Evolutionary conservation across 78 protist genomes (phyloP).

Genomic region (Dictyostelium citrinum): DNA sequence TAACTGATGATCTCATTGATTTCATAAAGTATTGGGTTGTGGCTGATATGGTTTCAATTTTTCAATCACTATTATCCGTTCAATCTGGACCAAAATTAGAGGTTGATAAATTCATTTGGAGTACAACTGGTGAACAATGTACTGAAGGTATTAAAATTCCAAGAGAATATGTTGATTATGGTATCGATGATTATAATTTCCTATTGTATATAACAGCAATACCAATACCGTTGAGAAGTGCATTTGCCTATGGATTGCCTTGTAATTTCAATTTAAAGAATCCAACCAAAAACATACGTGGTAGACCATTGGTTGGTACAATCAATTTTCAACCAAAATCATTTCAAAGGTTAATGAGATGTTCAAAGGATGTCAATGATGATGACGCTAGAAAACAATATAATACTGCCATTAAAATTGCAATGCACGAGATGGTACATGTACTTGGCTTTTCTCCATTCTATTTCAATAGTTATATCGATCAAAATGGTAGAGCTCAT

Average conservation of each 20-base stretch:
- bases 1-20: background rate
- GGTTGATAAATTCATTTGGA: background rate
- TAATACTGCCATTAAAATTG: background rate
- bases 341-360: background rate
- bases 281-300: background rate
- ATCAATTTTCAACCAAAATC: background rate
- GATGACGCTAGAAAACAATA: background rate
- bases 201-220: background rate
- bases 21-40: background rate
- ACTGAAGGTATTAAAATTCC: background rate
- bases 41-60: background rate
- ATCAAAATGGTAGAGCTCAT: background rate
- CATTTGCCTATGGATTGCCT: slow-evolving; percentile 48
- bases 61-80: background rate
- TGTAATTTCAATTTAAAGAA: slow-evolving; percentile 13
- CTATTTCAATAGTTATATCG: background rate
- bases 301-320: slow-evolving; percentile 19
- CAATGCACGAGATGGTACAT: slow-evolving; percentile 33
- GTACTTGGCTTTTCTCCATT: slow-evolving; percentile 6
- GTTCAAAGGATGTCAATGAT: background rate
- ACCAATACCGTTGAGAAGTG: background rate
- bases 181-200: background rate
- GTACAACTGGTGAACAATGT: background rate
- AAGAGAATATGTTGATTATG: background rate
- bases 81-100: background rate